Conservation (phyloP, 345 rosid species). For the Mercurialis annua region DNA sequence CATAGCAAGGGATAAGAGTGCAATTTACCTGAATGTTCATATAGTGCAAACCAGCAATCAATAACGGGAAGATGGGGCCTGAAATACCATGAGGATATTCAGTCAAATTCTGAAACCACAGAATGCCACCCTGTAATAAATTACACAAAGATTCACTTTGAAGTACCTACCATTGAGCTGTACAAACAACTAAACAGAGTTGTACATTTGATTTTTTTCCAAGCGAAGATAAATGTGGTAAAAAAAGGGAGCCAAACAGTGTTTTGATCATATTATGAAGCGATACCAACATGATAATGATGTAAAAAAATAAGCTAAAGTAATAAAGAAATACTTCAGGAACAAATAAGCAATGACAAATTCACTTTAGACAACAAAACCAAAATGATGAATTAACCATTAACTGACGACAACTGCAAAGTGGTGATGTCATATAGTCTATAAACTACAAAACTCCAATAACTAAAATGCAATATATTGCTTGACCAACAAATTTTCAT, state of each 20-base stretch:
- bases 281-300: not conserved
- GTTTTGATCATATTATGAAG: not conserved
- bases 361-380: not conserved
- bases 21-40: constrained; percentile 64
- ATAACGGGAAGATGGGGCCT: constrained; percentile 66
- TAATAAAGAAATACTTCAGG: not conserved
- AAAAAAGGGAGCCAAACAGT: too few species aligned
- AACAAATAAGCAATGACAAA: not conserved
- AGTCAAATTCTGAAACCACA: constrained; percentile 92
- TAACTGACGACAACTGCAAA: too few species aligned
- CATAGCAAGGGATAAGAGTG: not conserved
- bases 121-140: constrained; percentile 78
- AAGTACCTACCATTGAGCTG: not conserved
- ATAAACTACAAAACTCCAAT: too few species aligned
- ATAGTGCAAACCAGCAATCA: constrained; percentile 76
- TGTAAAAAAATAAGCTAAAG: not conserved
- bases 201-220: not conserved
- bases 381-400: too few species aligned
- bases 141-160: constrained; percentile 3
- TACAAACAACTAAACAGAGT: too few species aligned
- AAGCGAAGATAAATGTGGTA: not conserved
- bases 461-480: too few species aligned
- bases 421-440: not conserved
- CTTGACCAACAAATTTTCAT: too few species aligned
- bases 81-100: constrained; percentile 60